A percentile compares a stretch with the other conserved stretches of the same genome.
Evolutionary conservation across 331 rosid genomes (phyloP).

Genomic region (Phaseolus coccineus): DNA sequence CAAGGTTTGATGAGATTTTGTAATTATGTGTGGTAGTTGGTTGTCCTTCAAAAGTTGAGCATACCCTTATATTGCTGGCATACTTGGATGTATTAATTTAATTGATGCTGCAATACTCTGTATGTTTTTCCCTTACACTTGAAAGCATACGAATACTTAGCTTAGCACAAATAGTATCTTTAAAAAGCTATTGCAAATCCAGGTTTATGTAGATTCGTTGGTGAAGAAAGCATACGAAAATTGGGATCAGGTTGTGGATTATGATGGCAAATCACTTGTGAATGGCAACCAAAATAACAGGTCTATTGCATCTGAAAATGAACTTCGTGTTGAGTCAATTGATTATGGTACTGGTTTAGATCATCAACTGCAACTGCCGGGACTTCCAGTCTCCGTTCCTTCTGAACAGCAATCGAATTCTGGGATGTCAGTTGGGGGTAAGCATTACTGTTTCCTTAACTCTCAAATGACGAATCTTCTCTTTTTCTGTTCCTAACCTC

Average conservation of each 20-base stretch:
- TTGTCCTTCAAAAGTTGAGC: slow-evolving; percentile 16
- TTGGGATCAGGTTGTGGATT: slow-evolving; percentile 66
- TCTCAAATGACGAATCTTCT: not conserved
- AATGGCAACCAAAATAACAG: slow-evolving; percentile 57
- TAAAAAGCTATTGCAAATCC: slow-evolving; percentile 50
- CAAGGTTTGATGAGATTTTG: slow-evolving; percentile 15
- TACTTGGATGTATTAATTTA: slow-evolving; percentile 31
- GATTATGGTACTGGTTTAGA: slow-evolving; percentile 59
- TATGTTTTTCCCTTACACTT: slow-evolving; percentile 25
- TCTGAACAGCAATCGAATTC: slow-evolving; percentile 70
- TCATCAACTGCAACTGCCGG: slow-evolving; percentile 60
- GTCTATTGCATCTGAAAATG: slow-evolving; percentile 58
- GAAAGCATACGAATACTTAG: slow-evolving; percentile 11
- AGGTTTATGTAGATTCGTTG: slow-evolving; percentile 85
- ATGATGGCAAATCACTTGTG: slow-evolving; percentile 88
- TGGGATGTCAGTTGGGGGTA: slow-evolving; percentile 69
- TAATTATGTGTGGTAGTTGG: slow-evolving; percentile 23
- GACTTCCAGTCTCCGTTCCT: slow-evolving; percentile 55
- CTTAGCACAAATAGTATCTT: slow-evolving; percentile 12
- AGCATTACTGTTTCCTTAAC: slow-evolving; percentile 38
- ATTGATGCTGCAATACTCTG: slow-evolving; percentile 7
- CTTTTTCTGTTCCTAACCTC: not conserved
- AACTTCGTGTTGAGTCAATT: slow-evolving; percentile 55
- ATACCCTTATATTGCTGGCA: slow-evolving; percentile 30
- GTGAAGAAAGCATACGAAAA: slow-evolving; percentile 72